A percentile compares a stretch with the other conserved stretches of the same genome.
Evolutionary conservation across 2,329 filamentous ascomycete genomes (phyloP).

Genomic region (Aspergillus jensenii): DNA sequence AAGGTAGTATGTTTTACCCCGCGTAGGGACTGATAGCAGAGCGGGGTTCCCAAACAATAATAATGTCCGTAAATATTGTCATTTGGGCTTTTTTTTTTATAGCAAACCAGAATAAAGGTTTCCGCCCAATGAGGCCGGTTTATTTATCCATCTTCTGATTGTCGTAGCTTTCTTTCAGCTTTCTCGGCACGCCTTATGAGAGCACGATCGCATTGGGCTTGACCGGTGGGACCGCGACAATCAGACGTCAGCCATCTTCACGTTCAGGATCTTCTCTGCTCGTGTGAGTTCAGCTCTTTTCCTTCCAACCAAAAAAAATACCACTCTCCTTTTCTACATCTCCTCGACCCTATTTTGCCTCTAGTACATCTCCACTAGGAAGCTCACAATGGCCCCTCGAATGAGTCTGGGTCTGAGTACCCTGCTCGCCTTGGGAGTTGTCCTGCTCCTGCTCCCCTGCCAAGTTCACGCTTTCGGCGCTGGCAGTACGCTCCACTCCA

Average conservation of each 20-base stretch:
- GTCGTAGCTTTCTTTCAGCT: not conserved
- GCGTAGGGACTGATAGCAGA: not conserved
- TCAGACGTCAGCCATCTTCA: too few species aligned
- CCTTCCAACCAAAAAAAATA: not conserved
- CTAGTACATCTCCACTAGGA: not conserved
- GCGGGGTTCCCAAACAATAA: not conserved
- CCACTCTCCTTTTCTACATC: not conserved
- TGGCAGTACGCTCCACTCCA: conserved; percentile 36
- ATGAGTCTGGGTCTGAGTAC: conserved; percentile 28
- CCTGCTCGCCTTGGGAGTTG: conserved; percentile 36
- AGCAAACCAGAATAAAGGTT: not conserved
- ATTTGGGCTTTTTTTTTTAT: not conserved
- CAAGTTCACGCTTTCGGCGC: conserved; percentile 47
- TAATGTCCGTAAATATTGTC: not conserved
- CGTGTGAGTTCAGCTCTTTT: conserved; percentile 3
- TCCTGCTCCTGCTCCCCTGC: conserved; percentile 38
- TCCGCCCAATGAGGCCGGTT: not conserved
- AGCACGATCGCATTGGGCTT: not conserved
- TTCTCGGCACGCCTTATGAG: not conserved
- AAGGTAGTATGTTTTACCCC: not conserved
- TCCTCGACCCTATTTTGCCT: not conserved
- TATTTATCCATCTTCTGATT: too few species aligned
- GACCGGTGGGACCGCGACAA: not conserved
- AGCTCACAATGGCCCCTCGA: conserved; percentile 15
- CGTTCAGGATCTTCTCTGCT: not conserved